phyloP scores from a whole-genome alignment of 345 rosid genomes.

The Pistacia atlantica region DNA sequence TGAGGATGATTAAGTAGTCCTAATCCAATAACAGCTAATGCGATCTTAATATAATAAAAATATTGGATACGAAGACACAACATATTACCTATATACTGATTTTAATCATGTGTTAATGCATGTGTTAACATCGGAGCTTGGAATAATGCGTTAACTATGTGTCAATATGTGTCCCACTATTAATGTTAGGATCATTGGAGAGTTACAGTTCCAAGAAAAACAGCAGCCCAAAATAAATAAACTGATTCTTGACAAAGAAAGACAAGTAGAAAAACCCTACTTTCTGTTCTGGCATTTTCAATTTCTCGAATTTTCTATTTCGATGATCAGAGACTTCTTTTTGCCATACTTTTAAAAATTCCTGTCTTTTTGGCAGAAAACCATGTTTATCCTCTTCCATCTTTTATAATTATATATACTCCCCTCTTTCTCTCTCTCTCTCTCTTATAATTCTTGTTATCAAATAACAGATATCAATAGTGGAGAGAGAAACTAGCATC shows the following conservation, averaged over 20 bases:
- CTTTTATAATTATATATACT: constrained; percentile 8
- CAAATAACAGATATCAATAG: background rate
- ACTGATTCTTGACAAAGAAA: constrained; percentile 39
- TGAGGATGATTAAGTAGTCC: background rate
- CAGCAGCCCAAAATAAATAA: constrained; percentile 16
- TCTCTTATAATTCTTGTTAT: constrained; percentile 30
- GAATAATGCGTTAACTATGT: background rate
- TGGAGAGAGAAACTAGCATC: constrained; percentile 19
- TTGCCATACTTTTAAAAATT: constrained; percentile 22
- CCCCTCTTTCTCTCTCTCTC: constrained; percentile 19
- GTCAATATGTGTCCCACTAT: background rate
- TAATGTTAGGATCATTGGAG: background rate
- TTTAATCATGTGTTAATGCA: background rate
- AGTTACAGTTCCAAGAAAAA: constrained; percentile 23
- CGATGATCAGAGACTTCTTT: constrained; percentile 12
- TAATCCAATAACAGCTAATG: constrained; percentile 8
- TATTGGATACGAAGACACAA: background rate
- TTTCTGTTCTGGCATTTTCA: constrained; percentile 36
- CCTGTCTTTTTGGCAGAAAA: constrained; percentile 21
- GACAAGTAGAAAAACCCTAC: constrained; percentile 50
- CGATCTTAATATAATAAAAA: background rate
- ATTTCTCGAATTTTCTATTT: constrained; percentile 27
- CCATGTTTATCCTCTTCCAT: constrained; percentile 26
- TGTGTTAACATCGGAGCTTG: background rate
- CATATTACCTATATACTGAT: background rate